phyloP scores from a whole-genome alignment of 495 filamentous ascomycete genomes.

The Tuber microsphaerosporum region DNA sequence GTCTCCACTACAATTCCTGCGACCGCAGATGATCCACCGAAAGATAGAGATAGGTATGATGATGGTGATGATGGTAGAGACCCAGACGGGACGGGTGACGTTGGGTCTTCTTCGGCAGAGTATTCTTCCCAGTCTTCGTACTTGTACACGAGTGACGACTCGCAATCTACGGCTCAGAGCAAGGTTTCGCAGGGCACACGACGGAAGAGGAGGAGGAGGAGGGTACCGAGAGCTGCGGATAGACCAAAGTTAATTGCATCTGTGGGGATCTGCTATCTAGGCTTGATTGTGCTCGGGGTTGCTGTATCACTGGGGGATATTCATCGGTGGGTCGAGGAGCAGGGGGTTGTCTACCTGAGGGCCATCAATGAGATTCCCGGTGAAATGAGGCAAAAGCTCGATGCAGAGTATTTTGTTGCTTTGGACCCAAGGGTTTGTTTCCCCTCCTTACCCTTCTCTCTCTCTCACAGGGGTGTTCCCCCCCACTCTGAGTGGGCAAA shows the following conservation, averaged over 20 bases:
- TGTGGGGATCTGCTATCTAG: slow-evolving; percentile 62
- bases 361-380: slow-evolving; percentile 53
- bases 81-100: slow-evolving; percentile 12
- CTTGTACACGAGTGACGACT: slow-evolving; percentile 35
- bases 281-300: slow-evolving; percentile 55
- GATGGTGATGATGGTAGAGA: slow-evolving; percentile 3
- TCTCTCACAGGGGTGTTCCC: not conserved
- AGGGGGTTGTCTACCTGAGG: slow-evolving; percentile 43
- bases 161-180: slow-evolving; percentile 24
- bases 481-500: not conserved
- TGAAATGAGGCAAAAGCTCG: slow-evolving; percentile 59
- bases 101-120: slow-evolving; percentile 26
- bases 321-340: slow-evolving; percentile 47
- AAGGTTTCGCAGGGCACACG: slow-evolving; percentile 6
- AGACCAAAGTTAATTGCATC: slow-evolving; percentile 58
- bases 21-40: slow-evolving; percentile 11
- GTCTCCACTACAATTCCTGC: slow-evolving; percentile 20
- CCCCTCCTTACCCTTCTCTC: not conserved
- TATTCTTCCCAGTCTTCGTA: slow-evolving; percentile 32
- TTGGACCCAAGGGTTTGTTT: slow-evolving; percentile 53
- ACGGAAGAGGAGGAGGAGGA: slow-evolving; percentile 22
- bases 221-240: slow-evolving; percentile 33
- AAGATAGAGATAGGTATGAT: not conserved
- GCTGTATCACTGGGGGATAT: slow-evolving; percentile 60
- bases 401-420: slow-evolving; percentile 52